Evolutionary conservation across 2,329 filamentous ascomycete genomes (phyloP).

Genomic region (Knoxdaviesia proteae): DNA sequence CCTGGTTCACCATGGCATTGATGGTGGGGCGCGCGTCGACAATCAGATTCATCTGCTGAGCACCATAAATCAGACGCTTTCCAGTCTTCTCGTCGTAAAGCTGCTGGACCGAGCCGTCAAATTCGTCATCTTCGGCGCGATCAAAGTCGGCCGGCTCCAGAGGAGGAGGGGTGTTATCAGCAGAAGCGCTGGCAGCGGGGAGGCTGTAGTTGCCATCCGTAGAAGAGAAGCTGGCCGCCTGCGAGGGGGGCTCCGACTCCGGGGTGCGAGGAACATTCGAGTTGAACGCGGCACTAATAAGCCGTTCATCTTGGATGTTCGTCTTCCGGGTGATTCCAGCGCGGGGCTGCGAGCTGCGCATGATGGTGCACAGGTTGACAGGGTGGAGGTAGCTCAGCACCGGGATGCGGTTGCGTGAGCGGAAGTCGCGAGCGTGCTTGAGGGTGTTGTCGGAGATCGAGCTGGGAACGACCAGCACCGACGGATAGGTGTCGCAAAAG

Average conservation of each 20-base stretch:
- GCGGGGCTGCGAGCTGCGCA: conserved; percentile 77
- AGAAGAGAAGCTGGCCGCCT: conserved; percentile 9
- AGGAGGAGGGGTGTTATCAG: conserved; percentile 12
- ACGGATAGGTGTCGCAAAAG: conserved; percentile 86
- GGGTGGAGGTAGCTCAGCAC: conserved; percentile 87
- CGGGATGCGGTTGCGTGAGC: conserved; percentile 75
- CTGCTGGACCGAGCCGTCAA: conserved; percentile 9
- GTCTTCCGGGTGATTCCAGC: conserved; percentile 72
- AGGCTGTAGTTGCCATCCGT: conserved; percentile 1
- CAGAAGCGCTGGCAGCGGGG: conserved; percentile 1
- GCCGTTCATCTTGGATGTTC: conserved; percentile 86
- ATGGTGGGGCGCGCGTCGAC: conserved; percentile 88
- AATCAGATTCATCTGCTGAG: conserved; percentile 83
- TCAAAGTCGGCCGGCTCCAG: conserved; percentile 11
- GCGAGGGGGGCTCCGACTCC: neutral
- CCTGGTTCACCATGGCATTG: conserved; percentile 88
- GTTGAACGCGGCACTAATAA: conserved; percentile 81
- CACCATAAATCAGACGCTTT: conserved; percentile 58
- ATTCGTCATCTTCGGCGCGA: neutral
- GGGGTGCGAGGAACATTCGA: conserved; percentile 29
- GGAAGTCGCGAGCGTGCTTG: conserved; percentile 78
- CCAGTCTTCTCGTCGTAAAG: conserved; percentile 37
- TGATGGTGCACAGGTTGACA: conserved; percentile 92
- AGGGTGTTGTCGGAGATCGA: conserved; percentile 92
- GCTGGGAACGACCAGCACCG: conserved; percentile 63